phyloP scores from a whole-genome alignment of 768 basidiomycete genomes.

The Macrocybe gigantea region DNA sequence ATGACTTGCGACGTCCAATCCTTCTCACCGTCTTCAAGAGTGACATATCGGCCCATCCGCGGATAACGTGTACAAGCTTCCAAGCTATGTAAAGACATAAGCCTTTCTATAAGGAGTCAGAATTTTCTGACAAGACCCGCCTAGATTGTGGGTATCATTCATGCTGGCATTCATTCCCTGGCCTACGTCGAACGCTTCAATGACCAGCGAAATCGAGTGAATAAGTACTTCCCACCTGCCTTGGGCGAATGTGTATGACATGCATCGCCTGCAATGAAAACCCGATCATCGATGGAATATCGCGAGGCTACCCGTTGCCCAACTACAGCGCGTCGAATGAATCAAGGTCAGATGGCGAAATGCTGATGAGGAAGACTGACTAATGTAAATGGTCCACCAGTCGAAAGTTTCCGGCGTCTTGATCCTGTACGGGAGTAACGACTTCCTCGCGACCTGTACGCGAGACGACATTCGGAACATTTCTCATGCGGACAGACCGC shows the following conservation, averaged over 20 bases:
- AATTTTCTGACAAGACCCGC: slow-evolving; percentile 19
- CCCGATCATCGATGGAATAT: slow-evolving; percentile 54
- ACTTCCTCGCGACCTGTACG: slow-evolving; percentile 46
- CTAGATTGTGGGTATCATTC: slow-evolving; percentile 70
- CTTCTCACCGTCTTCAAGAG: slow-evolving; percentile 44
- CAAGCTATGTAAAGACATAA: slow-evolving; percentile 30
- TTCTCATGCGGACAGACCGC: not conserved
- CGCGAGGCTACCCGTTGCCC: slow-evolving; percentile 69
- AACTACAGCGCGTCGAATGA: slow-evolving; percentile 29
- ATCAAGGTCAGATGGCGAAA: not conserved
- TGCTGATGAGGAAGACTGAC: slow-evolving; percentile 29
- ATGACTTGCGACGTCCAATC: not conserved
- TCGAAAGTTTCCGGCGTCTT: slow-evolving; percentile 42
- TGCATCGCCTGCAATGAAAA: slow-evolving; percentile 76
- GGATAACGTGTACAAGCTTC: slow-evolving; percentile 55
- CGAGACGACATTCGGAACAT: not conserved
- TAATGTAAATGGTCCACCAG: slow-evolving; percentile 73
- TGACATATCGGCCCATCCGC: slow-evolving; percentile 43
- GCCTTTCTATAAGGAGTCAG: not conserved
- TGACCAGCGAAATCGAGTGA: not conserved
- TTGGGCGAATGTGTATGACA: slow-evolving; percentile 68
- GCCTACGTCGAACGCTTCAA: slow-evolving; percentile 24
- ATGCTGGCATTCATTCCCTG: slow-evolving; percentile 79
- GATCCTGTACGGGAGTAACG: slow-evolving; percentile 52
- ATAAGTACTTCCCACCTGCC: slow-evolving; percentile 34